A percentile compares a stretch with the other conserved stretches of the same genome.
Evolutionary conservation across 2,329 filamentous ascomycete genomes (phyloP).

Genomic region (Hymenoscyphus fraxineus): DNA sequence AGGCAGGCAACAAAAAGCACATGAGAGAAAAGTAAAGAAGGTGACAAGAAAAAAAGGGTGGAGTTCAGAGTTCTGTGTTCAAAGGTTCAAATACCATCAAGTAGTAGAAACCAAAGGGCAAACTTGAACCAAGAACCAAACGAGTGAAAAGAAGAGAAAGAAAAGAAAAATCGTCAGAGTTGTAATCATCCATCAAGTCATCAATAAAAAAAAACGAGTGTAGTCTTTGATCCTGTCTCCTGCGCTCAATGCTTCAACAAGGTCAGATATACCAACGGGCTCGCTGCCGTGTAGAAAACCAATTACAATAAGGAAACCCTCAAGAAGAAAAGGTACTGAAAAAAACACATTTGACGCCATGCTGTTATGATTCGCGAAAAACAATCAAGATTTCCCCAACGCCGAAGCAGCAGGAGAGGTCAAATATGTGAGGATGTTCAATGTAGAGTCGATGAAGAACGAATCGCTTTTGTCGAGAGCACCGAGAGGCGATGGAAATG

Average conservation of each 20-base stretch:
- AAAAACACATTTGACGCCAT: conserved; percentile 10
- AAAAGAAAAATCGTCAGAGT: conserved; percentile 29
- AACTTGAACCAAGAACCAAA: conserved; percentile 5
- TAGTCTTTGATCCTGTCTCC: conserved; percentile 11
- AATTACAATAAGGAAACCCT: conserved; percentile 13
- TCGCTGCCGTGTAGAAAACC: conserved; percentile 11
- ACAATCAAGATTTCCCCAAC: conserved; percentile 4
- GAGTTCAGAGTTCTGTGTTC: too few relatives aligned
- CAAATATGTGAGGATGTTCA: conserved; percentile 10
- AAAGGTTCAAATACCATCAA: background rate
- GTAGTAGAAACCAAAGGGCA: conserved; percentile 3
- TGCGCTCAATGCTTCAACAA: conserved; percentile 9
- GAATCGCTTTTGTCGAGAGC: conserved; percentile 17
- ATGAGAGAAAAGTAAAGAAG: background rate
- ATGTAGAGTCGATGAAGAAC: conserved; percentile 10
- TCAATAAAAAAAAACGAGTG: conserved; percentile 26
- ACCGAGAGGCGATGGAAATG: conserved; percentile 24
- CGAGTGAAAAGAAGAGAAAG: background rate
- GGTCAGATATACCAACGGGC: conserved; percentile 9
- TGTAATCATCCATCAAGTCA: conserved; percentile 29
- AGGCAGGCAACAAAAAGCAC: background rate
- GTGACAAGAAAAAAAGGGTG: background rate
- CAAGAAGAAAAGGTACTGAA: background rate
- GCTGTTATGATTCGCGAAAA: conserved; percentile 8
- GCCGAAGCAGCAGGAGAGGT: conserved; percentile 2